Conservation (phyloP, 2,329 filamentous ascomycete genomes). For the Beauveria brongniartii region DNA sequence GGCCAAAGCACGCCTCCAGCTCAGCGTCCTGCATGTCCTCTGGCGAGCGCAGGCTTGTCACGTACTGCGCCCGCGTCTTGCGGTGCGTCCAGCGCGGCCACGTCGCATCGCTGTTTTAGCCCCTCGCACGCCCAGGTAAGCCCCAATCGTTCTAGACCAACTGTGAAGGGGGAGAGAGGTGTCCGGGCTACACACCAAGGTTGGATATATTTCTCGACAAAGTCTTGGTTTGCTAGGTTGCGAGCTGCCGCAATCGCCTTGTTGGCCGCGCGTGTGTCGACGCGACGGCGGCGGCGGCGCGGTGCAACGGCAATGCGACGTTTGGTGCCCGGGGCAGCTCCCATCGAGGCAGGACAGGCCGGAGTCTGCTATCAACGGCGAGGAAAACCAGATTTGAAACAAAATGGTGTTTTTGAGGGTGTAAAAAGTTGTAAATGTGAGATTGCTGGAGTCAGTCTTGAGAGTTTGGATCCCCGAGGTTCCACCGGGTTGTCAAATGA, state of each 20-base stretch:
- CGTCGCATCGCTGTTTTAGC: background rate
- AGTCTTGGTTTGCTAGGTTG: constrained; percentile 36
- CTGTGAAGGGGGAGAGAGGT: too few relatives aligned
- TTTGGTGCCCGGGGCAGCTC: background rate
- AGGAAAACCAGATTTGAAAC: background rate
- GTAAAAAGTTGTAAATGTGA: background rate
- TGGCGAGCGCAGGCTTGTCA: constrained; percentile 35
- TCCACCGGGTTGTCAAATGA: background rate
- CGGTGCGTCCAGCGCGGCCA: constrained; percentile 46
- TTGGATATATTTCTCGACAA: constrained; percentile 39
- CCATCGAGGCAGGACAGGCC: background rate
- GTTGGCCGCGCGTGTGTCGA: constrained; percentile 15
- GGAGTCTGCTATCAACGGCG: too few relatives aligned
- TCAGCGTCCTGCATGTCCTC: constrained; percentile 33
- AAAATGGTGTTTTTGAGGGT: background rate
- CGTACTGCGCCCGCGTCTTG: constrained; percentile 30
- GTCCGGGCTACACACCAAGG: constrained; percentile 28
- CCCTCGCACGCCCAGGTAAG: too few relatives aligned
- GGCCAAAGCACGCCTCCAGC: constrained; percentile 42
- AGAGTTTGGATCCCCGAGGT: background rate
- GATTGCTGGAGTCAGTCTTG: background rate
- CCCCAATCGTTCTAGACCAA: too few relatives aligned
- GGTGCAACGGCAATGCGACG: background rate
- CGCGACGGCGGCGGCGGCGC: background rate
- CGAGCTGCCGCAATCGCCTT: constrained; percentile 41